phyloP scores from a whole-genome alignment of 768 basidiomycete species.

The Phaeotremella skinneri region DNA sequence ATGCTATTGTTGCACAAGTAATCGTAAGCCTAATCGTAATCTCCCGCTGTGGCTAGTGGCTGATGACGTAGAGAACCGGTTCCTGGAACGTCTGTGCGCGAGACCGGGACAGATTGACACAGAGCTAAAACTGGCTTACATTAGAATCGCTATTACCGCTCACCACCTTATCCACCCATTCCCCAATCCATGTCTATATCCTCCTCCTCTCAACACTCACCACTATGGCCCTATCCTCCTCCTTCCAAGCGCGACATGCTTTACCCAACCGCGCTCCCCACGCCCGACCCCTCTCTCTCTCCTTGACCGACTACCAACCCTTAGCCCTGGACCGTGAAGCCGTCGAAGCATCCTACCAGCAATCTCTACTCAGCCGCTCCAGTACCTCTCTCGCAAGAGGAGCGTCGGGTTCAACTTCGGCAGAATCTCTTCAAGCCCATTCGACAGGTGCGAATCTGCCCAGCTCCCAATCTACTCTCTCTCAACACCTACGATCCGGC shows the following conservation, averaged over 20 bases:
- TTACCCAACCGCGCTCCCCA: conserved; percentile 33
- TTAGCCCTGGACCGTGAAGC: conserved; percentile 42
- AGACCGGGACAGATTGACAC: too few species aligned
- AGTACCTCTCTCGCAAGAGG: conserved; percentile 1
- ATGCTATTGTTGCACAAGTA: too few species aligned
- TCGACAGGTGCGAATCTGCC: background rate
- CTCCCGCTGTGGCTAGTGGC: too few species aligned
- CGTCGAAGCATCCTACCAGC: conserved; percentile 27
- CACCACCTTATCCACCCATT: background rate
- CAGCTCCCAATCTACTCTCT: conserved; percentile 14
- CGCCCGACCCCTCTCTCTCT: conserved; percentile 31
- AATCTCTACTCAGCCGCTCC: conserved; percentile 17
- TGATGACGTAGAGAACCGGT: too few species aligned
- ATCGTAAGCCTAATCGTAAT: too few species aligned
- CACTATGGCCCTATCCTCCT: conserved; percentile 29
- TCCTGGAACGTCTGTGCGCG: too few species aligned
- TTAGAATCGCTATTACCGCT: background rate
- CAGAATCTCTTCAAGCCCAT: background rate
- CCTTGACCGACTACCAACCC: conserved; percentile 41
- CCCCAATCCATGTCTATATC: background rate
- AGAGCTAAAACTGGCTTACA: too few species aligned
- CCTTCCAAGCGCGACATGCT: conserved; percentile 25
- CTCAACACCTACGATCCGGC: conserved; percentile 20
- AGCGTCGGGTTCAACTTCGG: background rate
- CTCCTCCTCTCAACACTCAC: background rate